These are phyloP conservation scores for Umbelopsis sp. DNA, from an alignment of 192 early-diverging fungal genomes.

Conservation along the genomic window DNA sequence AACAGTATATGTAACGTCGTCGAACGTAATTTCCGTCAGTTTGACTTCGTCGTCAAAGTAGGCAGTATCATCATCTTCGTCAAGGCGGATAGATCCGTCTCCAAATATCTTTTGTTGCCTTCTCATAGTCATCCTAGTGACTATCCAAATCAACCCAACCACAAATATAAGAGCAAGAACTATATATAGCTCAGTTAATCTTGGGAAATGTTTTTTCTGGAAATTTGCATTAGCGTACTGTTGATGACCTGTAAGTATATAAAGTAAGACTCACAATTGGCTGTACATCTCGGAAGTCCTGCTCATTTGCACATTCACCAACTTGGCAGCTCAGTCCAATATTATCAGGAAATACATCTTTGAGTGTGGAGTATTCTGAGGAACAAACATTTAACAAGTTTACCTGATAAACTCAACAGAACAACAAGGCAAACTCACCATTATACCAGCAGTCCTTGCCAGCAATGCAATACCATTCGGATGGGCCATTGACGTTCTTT, in stretches of 20 bases:
- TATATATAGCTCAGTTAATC: constrained; percentile 28
- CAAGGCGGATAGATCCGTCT: constrained; percentile 18
- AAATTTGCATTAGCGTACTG: not conserved
- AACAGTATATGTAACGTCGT: constrained; percentile 28
- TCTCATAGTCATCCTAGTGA: constrained; percentile 21
- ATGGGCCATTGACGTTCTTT: constrained; percentile 39
- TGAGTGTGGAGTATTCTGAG: constrained; percentile 42
- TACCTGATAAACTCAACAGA: not conserved
- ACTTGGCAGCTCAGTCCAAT: constrained; percentile 77
- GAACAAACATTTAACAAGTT: not conserved
- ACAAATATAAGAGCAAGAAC: constrained; percentile 20
- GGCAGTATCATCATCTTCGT: constrained; percentile 15
- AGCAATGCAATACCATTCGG: constrained; percentile 39
- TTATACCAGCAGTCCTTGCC: constrained; percentile 44
- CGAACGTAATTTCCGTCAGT: constrained; percentile 22
- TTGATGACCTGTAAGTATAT: too few relatives aligned
- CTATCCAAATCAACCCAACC: constrained; percentile 19
- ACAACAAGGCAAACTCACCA: not conserved
- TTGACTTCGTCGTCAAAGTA: constrained; percentile 1
- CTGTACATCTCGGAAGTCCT: constrained; percentile 37
- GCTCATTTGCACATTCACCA: constrained; percentile 71
- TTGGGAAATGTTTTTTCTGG: constrained; percentile 30
- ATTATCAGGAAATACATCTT: constrained; percentile 40
- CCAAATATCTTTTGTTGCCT: constrained; percentile 34
- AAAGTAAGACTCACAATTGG: constrained; percentile 25